These are phyloP conservation scores for Alternaria hordeiaustralica DNA, from an alignment of 2,329 filamentous ascomycete species.

Conservation along the genomic window DNA sequence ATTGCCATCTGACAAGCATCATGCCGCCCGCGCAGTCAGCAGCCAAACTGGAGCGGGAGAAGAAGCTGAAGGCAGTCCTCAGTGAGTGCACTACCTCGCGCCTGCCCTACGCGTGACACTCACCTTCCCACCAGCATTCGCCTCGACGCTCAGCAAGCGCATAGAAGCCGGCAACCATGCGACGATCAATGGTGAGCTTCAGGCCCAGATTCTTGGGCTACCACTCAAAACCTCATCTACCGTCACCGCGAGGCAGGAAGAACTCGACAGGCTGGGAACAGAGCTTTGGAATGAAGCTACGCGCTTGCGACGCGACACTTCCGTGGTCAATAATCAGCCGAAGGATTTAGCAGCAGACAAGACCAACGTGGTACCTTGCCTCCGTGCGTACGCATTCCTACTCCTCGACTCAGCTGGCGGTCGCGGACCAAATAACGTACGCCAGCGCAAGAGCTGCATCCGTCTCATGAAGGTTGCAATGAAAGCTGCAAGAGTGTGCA, in stretches of 20 bases:
- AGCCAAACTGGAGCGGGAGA: constrained; percentile 44
- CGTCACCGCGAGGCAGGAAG: constrained; percentile 48
- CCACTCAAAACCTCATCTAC: constrained; percentile 34
- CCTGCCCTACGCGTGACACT: constrained; percentile 4
- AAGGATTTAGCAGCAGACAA: constrained; percentile 36
- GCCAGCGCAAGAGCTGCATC: constrained; percentile 44
- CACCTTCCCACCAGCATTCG: constrained; percentile 39
- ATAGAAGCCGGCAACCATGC: constrained; percentile 24
- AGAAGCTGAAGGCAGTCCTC: constrained; percentile 41
- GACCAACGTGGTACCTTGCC: constrained; percentile 34
- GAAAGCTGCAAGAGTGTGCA: constrained; percentile 67
- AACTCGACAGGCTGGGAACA: constrained; percentile 64
- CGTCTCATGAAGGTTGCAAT: constrained; percentile 72
- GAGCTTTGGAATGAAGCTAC: constrained; percentile 73
- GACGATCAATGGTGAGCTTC: constrained; percentile 44
- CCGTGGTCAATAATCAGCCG: constrained; percentile 30
- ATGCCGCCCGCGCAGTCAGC: constrained; percentile 35
- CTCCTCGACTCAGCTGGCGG: constrained; percentile 62
- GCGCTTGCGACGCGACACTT: constrained; percentile 50
- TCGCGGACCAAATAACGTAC: constrained; percentile 21
- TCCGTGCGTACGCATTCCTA: constrained; percentile 68
- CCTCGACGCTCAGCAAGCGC: constrained; percentile 33
- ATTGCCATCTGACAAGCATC: background rate
- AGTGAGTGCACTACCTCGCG: constrained; percentile 23
- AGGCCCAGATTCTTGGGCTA: constrained; percentile 52